A percentile compares a stretch with the other conserved stretches of the same genome.
phyloP scores from a whole-genome alignment of 148 eudicot species.

The Fagopyrum tataricum region DNA sequence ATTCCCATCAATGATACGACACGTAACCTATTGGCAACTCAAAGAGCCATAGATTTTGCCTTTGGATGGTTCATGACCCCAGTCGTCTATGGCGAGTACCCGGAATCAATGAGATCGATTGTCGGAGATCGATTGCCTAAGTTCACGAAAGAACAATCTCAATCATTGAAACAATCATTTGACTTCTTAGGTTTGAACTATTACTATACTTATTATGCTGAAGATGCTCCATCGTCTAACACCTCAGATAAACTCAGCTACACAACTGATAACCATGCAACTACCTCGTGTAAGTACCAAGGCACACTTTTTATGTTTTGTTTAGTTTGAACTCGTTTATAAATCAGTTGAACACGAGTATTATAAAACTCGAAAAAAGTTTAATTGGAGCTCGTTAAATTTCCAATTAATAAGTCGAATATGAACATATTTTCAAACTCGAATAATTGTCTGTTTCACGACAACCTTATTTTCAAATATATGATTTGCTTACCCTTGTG shows the following conservation, averaged over 20 bases:
- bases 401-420: too few species aligned
- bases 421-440: too few species aligned
- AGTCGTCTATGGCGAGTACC: conserved; percentile 28
- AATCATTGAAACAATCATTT: conserved; percentile 22
- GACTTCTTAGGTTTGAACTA: conserved; percentile 35
- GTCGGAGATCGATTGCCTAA: conserved; percentile 24
- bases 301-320: neutral
- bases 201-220: conserved; percentile 23
- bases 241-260: conserved; percentile 14
- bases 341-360: too few species aligned
- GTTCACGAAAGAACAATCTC: conserved; percentile 22
- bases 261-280: conserved; percentile 21
- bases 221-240: conserved; percentile 8
- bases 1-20: neutral
- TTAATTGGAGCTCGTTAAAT: too few species aligned
- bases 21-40: neutral
- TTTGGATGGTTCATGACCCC: conserved; percentile 29
- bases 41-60: neutral
- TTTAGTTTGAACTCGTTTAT: too few species aligned
- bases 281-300: conserved; percentile 16
- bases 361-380: too few species aligned
- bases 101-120: conserved; percentile 21
- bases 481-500: neutral
- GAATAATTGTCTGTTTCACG: too few species aligned
- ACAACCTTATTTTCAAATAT: neutral